A percentile compares a stretch with the other conserved stretches of the same genome.
Evolutionary conservation across 1,139 yeast species (phyloP).

Genomic region (Pichia sp.): DNA sequence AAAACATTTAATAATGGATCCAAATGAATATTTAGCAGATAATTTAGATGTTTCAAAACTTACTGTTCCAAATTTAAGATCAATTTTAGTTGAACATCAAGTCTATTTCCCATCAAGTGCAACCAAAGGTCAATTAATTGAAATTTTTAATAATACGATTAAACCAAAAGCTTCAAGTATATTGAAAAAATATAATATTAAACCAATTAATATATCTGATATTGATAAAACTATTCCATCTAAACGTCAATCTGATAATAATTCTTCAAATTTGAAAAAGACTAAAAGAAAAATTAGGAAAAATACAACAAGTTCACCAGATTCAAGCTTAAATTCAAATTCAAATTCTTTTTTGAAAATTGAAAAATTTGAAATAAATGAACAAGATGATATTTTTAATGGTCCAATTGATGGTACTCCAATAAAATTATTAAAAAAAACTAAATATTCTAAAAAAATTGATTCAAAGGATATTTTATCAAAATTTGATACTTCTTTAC

Average conservation of each 20-base stretch:
- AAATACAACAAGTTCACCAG: background rate
- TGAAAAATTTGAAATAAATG: constrained; percentile 21
- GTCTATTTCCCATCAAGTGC: constrained; percentile 53
- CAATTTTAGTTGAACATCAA: constrained; percentile 52
- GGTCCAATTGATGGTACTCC: constrained; percentile 9
- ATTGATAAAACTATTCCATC: constrained; percentile 11
- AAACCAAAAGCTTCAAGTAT: constrained; percentile 35
- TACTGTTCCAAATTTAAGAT: constrained; percentile 59
- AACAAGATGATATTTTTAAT: constrained; percentile 13
- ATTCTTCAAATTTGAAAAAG: background rate
- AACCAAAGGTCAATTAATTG: constrained; percentile 55
- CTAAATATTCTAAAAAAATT: constrained; percentile 2
- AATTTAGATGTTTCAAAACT: constrained; percentile 54
- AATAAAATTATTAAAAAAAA: constrained; percentile 8
- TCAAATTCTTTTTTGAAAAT: constrained; percentile 15
- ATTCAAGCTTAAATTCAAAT: constrained; percentile 6
- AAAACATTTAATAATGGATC: constrained; percentile 20
- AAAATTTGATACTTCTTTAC: constrained; percentile 16
- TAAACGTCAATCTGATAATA: constrained; percentile 8
- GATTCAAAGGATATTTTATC: constrained; percentile 14
- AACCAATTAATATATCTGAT: constrained; percentile 3
- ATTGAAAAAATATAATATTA: constrained; percentile 25
- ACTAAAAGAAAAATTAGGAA: constrained; percentile 8
- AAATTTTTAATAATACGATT: constrained; percentile 46
- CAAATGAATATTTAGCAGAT: constrained; percentile 24